Percentiles rank a stretch among this genome's conserved stretches.
Evolutionary conservation across 495 filamentous ascomycete genomes (phyloP).

Genomic region (Bryoglossum gracile): DNA sequence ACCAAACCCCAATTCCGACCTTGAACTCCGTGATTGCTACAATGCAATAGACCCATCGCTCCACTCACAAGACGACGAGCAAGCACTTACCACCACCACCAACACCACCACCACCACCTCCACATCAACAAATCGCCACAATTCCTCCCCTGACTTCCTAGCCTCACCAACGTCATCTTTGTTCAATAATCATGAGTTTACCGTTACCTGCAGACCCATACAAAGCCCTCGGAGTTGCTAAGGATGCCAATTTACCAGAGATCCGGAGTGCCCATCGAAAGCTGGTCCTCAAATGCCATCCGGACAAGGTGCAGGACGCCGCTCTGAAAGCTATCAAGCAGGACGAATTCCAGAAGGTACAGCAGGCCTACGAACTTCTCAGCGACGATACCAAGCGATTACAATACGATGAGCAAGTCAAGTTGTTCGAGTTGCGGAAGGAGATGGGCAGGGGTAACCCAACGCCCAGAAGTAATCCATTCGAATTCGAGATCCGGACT

Average conservation of each 20-base stretch:
- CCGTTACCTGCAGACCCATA: conserved; percentile 76
- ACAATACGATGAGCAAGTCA: conserved; percentile 72
- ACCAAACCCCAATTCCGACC: not conserved
- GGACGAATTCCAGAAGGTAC: conserved; percentile 86
- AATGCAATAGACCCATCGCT: conserved; percentile 16
- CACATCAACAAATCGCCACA: conserved; percentile 1
- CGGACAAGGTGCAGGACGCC: conserved; percentile 85
- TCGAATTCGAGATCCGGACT: conserved; percentile 24
- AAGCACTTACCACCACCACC: conserved; percentile 5
- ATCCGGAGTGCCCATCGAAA: conserved; percentile 85
- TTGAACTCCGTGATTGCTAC: not conserved
- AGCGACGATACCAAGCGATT: conserved; percentile 65
- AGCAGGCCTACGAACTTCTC: conserved; percentile 87
- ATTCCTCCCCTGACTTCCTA: not conserved
- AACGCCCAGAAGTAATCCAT: conserved; percentile 17
- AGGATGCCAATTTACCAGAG: conserved; percentile 61
- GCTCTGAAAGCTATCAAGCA: conserved; percentile 59
- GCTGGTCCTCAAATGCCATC: conserved; percentile 87
- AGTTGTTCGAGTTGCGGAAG: conserved; percentile 49
- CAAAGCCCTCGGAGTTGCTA: conserved; percentile 66
- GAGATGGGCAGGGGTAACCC: conserved; percentile 29
- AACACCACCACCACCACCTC: conserved; percentile 3
- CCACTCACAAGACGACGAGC: conserved; percentile 15
- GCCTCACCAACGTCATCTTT: conserved; percentile 1
- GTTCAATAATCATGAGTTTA: conserved; percentile 45